Evolutionary conservation across 441 rosid genomes (phyloP).

Genomic region (Syzygium malaccense): DNA sequence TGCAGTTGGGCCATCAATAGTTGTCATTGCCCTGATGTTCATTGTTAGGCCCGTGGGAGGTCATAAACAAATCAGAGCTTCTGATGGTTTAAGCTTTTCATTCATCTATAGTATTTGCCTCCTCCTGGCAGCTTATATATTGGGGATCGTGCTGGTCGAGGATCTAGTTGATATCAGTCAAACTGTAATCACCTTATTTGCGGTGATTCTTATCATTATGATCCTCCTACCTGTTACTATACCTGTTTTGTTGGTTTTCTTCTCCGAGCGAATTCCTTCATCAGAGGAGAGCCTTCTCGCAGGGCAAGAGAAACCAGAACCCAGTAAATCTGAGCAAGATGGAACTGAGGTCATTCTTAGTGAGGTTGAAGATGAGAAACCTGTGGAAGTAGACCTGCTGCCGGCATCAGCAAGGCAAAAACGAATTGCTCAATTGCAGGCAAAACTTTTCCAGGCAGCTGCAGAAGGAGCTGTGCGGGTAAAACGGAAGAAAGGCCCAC

Average conservation of each 20-base stretch:
- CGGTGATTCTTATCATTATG: constrained; percentile 24
- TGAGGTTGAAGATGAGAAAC: constrained; percentile 42
- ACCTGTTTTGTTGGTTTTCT: constrained; percentile 33
- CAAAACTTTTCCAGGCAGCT: constrained; percentile 38
- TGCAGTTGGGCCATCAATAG: constrained; percentile 47
- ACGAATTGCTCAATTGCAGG: constrained; percentile 27
- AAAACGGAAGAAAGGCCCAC: constrained; percentile 40
- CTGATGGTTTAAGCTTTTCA: constrained; percentile 33
- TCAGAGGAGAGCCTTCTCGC: constrained; percentile 14
- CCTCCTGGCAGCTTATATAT: constrained; percentile 39
- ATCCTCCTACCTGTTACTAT: constrained; percentile 35
- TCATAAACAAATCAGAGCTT: constrained; percentile 23
- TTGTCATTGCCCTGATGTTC: constrained; percentile 37
- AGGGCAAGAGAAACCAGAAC: constrained; percentile 12
- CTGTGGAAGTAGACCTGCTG: constrained; percentile 22
- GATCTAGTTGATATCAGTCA: constrained; percentile 37
- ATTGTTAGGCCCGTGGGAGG: constrained; percentile 42
- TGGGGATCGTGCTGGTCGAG: constrained; percentile 38
- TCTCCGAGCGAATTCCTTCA: constrained; percentile 5
- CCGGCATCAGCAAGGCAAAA: constrained; percentile 28
- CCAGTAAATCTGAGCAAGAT: constrained; percentile 16
- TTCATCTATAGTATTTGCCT: constrained; percentile 40
- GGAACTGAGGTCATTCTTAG: constrained; percentile 33
- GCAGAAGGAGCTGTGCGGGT: constrained; percentile 36
- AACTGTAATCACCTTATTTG: constrained; percentile 21